phyloP scores from a whole-genome alignment of 352 stramenopile species.

The Globisporangium nodosum region DNA sequence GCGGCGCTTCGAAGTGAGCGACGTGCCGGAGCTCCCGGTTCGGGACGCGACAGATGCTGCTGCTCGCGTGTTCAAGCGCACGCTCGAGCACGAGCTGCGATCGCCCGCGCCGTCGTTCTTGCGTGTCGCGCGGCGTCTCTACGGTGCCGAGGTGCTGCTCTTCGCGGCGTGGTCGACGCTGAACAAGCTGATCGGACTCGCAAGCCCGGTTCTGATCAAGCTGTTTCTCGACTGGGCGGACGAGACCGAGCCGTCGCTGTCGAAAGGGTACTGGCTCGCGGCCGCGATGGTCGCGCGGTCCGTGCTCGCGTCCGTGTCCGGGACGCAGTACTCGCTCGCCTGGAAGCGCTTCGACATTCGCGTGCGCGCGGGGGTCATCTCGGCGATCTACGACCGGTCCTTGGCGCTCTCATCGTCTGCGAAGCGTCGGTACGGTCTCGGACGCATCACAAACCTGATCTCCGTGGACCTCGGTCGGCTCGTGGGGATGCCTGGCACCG shows the following conservation, averaged over 20 bases:
- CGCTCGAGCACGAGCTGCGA: slow-evolving; percentile 32
- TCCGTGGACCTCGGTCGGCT: slow-evolving; percentile 76
- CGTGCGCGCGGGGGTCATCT: slow-evolving; percentile 58
- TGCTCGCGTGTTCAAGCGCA: slow-evolving; percentile 32
- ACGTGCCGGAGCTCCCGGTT: slow-evolving; percentile 48
- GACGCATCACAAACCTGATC: slow-evolving; percentile 70
- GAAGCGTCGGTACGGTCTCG: slow-evolving; percentile 35
- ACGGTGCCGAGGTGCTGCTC: slow-evolving; percentile 42
- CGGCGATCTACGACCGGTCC: slow-evolving; percentile 63
- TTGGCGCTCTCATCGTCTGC: slow-evolving; percentile 30
- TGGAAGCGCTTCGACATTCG: slow-evolving; percentile 77
- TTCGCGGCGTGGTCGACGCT: slow-evolving; percentile 65
- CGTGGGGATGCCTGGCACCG: slow-evolving; percentile 53
- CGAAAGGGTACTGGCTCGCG: slow-evolving; percentile 53
- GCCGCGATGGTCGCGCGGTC: slow-evolving; percentile 44
- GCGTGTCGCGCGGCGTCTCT: slow-evolving; percentile 41
- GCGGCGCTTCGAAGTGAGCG: slow-evolving; percentile 52
- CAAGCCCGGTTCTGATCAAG: slow-evolving; percentile 73
- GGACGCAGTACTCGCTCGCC: slow-evolving; percentile 73
- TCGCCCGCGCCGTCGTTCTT: slow-evolving; percentile 39
- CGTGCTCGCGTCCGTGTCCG: slow-evolving; percentile 49
- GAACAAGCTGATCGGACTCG: slow-evolving; percentile 70
- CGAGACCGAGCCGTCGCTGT: slow-evolving; percentile 26
- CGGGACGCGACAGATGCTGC: slow-evolving; percentile 44
- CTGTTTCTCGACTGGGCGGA: slow-evolving; percentile 74